Conservation (phyloP, 148 eudicot genomes). For the Heliosperma pusillum region DNA sequence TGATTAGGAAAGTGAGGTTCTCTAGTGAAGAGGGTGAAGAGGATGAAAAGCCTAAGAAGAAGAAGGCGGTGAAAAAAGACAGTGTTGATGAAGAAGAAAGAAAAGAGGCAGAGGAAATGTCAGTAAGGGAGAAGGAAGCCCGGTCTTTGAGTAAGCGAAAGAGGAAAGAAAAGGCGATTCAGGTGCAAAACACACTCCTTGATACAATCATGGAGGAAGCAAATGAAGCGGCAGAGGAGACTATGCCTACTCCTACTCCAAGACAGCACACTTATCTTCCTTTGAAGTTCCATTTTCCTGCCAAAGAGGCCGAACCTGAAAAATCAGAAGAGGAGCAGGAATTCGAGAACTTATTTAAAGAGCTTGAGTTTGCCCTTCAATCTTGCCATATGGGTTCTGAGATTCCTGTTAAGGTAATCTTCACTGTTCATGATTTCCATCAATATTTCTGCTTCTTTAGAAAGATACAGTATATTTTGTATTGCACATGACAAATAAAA, state of each 20-base stretch:
- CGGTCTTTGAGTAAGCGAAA: slow-evolving; percentile 7
- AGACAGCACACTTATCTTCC: slow-evolving; percentile 18
- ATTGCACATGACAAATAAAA: neutral
- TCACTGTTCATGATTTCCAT: neutral
- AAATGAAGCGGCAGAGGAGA: slow-evolving; percentile 23
- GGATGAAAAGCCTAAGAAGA: neutral
- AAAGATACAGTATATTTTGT: neutral
- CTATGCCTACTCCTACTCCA: neutral
- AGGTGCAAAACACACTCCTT: slow-evolving; percentile 29
- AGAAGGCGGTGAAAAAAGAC: neutral
- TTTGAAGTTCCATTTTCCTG: slow-evolving; percentile 40
- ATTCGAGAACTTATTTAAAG: slow-evolving; percentile 36
- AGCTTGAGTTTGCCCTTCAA: slow-evolving; percentile 33
- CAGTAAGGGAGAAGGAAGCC: neutral
- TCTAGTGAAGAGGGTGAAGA: neutral
- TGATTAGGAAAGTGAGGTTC: neutral
- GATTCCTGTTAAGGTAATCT: slow-evolving; percentile 27
- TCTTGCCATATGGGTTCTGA: slow-evolving; percentile 34
- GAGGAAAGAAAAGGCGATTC: slow-evolving; percentile 17
- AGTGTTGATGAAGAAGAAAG: neutral
- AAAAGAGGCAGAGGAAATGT: neutral
- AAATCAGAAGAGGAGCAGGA: slow-evolving; percentile 34
- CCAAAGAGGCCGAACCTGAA: slow-evolving; percentile 20
- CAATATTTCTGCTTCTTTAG: neutral
- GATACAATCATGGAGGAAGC: slow-evolving; percentile 40